Evolutionary conservation across 768 basidiomycete genomes (phyloP).

Genomic region (Boletellus ananiceps): DNA sequence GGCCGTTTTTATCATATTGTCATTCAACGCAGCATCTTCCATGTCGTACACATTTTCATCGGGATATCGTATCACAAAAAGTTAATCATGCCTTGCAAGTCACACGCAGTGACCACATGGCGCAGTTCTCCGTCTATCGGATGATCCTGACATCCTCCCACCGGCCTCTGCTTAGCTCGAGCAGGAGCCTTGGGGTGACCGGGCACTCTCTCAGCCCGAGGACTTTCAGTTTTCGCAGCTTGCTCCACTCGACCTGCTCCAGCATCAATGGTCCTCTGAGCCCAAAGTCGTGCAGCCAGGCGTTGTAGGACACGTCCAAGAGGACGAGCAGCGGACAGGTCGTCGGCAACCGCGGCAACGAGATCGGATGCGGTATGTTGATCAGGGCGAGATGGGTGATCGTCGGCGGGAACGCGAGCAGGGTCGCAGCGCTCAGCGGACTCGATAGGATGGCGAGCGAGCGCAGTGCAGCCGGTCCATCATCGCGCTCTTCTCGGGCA

Average conservation of each 20-base stretch:
- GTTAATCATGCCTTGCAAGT: not conserved
- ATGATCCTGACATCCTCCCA: constrained; percentile 62
- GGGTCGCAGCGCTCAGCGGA: constrained; percentile 38
- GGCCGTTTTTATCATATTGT: constrained; percentile 4
- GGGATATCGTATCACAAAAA: constrained; percentile 19
- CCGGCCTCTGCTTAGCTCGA: constrained; percentile 51
- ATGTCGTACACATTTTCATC: constrained; percentile 13
- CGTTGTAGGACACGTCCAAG: constrained; percentile 67
- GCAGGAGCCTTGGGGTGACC: constrained; percentile 39
- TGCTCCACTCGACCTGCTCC: constrained; percentile 53
- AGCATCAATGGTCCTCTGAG: constrained; percentile 30
- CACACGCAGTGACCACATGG: not conserved
- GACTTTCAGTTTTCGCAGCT: constrained; percentile 49
- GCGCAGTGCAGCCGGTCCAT: constrained; percentile 36
- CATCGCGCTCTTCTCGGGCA: constrained; percentile 11
- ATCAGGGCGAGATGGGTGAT: constrained; percentile 60
- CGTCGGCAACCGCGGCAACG: constrained; percentile 53
- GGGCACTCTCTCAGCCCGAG: constrained; percentile 55
- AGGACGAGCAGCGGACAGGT: constrained; percentile 58
- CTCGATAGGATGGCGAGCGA: constrained; percentile 51
- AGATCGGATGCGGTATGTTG: constrained; percentile 42
- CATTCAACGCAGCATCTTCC: constrained; percentile 14
- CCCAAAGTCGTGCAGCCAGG: constrained; percentile 32
- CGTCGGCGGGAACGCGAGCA: constrained; percentile 57
- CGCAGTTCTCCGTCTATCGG: constrained; percentile 21